Evolutionary conservation across 2,329 filamentous ascomycete genomes (phyloP).

Genomic region (Teratosphaeria gauchensis): DNA sequence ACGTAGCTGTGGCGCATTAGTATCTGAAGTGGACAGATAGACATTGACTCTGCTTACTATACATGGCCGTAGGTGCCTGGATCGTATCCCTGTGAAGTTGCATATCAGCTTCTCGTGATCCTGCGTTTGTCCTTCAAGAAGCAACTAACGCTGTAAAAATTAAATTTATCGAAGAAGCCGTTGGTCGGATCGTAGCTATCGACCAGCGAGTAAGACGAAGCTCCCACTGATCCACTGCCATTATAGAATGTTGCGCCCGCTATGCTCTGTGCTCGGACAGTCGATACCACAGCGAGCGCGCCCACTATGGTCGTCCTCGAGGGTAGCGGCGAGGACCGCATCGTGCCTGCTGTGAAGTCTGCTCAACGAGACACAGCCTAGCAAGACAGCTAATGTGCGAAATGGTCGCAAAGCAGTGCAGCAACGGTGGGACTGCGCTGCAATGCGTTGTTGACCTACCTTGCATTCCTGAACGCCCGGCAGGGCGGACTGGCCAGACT

Average conservation of each 20-base stretch:
- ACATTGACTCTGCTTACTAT: slow-evolving; percentile 25
- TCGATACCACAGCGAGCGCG: slow-evolving; percentile 11
- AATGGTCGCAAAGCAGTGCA: neutral
- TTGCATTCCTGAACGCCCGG: neutral
- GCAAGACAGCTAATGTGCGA: neutral
- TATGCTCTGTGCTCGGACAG: slow-evolving; percentile 16
- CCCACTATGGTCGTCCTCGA: slow-evolving; percentile 13
- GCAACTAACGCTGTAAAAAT: slow-evolving; percentile 31
- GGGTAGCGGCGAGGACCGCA: slow-evolving; percentile 17
- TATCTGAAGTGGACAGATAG: slow-evolving; percentile 8
- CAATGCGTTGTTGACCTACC: neutral
- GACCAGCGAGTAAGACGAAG: slow-evolving; percentile 19
- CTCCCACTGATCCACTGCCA: slow-evolving; percentile 21
- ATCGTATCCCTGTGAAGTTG: slow-evolving; percentile 13
- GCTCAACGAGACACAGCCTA: neutral
- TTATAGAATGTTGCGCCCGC: slow-evolving; percentile 16
- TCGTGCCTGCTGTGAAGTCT: slow-evolving; percentile 1
- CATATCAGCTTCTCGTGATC: neutral
- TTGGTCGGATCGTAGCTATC: slow-evolving; percentile 21
- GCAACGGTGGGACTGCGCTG: neutral
- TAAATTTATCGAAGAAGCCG: slow-evolving; percentile 28
- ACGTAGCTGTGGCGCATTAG: slow-evolving; percentile 28
- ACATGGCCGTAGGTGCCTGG: slow-evolving; percentile 24
- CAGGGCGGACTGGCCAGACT: neutral
- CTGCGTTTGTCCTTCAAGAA: neutral